Percentiles rank a stretch among this genome's conserved stretches.
phyloP scores from a whole-genome alignment of 257 asterid species.

The Buddleja alternifolia region DNA sequence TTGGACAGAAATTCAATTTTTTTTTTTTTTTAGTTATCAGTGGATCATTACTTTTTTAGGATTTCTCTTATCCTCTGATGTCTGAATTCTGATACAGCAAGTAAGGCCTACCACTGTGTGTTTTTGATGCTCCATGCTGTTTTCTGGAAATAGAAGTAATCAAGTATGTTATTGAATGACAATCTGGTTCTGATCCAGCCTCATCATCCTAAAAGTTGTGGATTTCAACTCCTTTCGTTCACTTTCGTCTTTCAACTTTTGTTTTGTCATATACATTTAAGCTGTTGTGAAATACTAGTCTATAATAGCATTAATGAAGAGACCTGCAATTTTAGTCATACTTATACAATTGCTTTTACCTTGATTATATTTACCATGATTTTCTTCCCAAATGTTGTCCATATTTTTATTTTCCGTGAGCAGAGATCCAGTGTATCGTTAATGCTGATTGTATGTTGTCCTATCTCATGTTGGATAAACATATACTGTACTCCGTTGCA shows the following conservation, averaged over 20 bases:
- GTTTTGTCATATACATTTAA: not conserved
- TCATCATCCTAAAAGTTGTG: not conserved
- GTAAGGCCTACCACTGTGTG: not conserved
- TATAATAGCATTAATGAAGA: not conserved
- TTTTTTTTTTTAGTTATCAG: too few relatives aligned
- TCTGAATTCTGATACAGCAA: too few relatives aligned
- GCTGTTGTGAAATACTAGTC: not conserved
- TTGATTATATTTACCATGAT: not conserved
- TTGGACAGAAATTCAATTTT: too few relatives aligned
- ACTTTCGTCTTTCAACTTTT: not conserved
- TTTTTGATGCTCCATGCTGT: not conserved
- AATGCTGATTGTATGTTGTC: not conserved
- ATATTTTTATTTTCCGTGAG: not conserved
- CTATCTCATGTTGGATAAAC: not conserved
- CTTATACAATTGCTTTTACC: not conserved
- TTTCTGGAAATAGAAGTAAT: conserved; percentile 17
- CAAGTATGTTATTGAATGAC: not conserved
- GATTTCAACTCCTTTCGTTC: conserved; percentile 3
- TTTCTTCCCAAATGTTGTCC: not conserved
- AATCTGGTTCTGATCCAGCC: not conserved
- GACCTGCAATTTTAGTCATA: not conserved
- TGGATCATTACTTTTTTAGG: not conserved
- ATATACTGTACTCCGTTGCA: not conserved
- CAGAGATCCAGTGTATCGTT: conserved; percentile 2
- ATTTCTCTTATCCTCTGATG: not conserved